Conservation (phyloP, 1,284 basidiomycete genomes). For the Ceratobasidium sp. region DNA sequence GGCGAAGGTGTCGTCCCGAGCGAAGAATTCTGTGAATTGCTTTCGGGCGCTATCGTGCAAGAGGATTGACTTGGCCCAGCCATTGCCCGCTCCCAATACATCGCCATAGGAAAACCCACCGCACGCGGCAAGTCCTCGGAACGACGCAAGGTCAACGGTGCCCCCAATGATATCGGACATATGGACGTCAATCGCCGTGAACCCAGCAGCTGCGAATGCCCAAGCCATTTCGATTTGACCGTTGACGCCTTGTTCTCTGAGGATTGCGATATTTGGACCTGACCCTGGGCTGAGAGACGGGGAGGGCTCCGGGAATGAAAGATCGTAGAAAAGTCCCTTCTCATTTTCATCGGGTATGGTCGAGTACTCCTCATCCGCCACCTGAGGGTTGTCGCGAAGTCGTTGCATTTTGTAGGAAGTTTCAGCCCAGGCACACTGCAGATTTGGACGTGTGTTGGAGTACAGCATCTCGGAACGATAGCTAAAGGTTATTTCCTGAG, state of each 20-base stretch:
- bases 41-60: constrained; percentile 79
- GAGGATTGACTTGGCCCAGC: constrained; percentile 96
- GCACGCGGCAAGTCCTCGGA: constrained; percentile 93
- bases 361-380: constrained; percentile 86
- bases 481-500: constrained; percentile 70
- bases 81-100: constrained; percentile 96
- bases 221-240: constrained; percentile 99
- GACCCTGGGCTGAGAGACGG: constrained; percentile 53
- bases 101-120: constrained; percentile 99
- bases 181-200: constrained; percentile 95
- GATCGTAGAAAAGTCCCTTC: constrained; percentile 81
- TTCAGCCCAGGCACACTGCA: constrained; percentile 93
- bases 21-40: constrained; percentile 88
- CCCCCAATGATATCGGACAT: constrained; percentile 96
- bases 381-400: constrained; percentile 85
- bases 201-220: constrained; percentile 94
- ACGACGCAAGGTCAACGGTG: constrained; percentile 71
- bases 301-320: constrained; percentile 52
- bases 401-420: constrained; percentile 94
- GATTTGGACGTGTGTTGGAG: constrained; percentile 72
- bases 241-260: constrained; percentile 98
- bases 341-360: constrained; percentile 77
- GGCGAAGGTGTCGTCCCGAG: constrained; percentile 83
- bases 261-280: constrained; percentile 92
- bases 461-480: constrained; percentile 69